Base-by-base conservation (phyloP, 2,329 filamentous ascomycete genomes). In the Zasmidium cellare region DNA sequence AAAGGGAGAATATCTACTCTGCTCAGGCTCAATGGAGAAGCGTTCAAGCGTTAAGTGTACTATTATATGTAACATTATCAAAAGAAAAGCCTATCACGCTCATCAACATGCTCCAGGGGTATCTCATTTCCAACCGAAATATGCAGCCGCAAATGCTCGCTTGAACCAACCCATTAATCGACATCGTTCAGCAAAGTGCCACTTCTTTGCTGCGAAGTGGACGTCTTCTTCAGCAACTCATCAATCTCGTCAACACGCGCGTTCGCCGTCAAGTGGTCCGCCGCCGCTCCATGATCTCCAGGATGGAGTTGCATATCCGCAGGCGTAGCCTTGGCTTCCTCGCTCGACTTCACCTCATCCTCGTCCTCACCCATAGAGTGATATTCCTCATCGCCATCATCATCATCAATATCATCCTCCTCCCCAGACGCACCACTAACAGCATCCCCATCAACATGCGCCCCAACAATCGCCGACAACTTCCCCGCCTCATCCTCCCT, bases 401-500 rank as follows among this genome's bases (percentile, higher is more conserved):
- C 24, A 9, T 48, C 35, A 23, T 56, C 52, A 28, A 18, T 31
- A 18, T 12, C 11, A 7, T 31, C 28, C 28, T 31, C 28, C 7
- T 7, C 28, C 28, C 20, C 46, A 9, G 49, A 24, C 18, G 31
- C 53, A 18, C 51, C 16, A 11, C 44, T 46, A n/a, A 41, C 35
- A n/a, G 35, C 35, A 19, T 20, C 46, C 9, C 25, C 25, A 11
- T 31, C 24, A 45, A 19, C n/a, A 3, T 41, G 19, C 9, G 38
- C 49, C 3, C 9, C 46, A 9, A 18, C 23, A 25, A 14, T 28
- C 6, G 16, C 54, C 25, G 23, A 14, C 45, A 51, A 19, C 22
- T 41, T 49, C 48, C 62, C 59, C 46, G 65, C 57, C 16, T 67
- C 61, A 44, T 70, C 67, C 28, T 67, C 64, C 38, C 58, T 51